Evolutionary conservation across 139 green algal species (phyloP).

Genomic region (Auxenochlorella protothecoides): DNA sequence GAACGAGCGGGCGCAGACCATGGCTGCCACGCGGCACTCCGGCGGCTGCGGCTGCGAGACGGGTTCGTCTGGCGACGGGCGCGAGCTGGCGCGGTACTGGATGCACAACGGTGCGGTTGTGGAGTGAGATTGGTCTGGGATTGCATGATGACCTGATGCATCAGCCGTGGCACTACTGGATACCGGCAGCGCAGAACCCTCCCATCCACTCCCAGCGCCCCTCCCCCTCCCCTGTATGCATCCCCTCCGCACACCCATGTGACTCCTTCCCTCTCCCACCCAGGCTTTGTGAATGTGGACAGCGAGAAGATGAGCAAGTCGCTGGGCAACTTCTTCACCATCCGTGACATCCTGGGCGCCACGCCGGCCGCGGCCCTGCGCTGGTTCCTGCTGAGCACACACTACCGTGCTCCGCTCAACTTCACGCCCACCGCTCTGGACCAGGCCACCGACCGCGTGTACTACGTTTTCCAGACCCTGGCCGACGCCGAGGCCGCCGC

Average conservation of each 20-base stretch:
- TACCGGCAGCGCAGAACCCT: too few species aligned
- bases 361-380: conserved; percentile 83
- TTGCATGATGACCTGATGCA: too few species aligned
- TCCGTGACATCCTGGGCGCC: conserved; percentile 65
- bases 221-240: background rate
- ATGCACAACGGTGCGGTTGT: conserved; percentile 74
- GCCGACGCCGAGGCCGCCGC: conserved; percentile 27
- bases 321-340: conserved; percentile 98
- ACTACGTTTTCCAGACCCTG: conserved; percentile 84
- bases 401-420: conserved; percentile 90
- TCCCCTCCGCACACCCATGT: background rate
- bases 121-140: background rate
- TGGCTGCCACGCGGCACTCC: conserved; percentile 24
- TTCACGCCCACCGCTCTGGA: conserved; percentile 79
- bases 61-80: conserved; percentile 4
- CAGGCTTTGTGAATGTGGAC: conserved; percentile 60
- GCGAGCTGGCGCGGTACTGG: conserved; percentile 85
- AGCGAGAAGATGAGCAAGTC: conserved; percentile 97
- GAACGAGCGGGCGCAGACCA: conserved; percentile 88
- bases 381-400: conserved; percentile 84
- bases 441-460: conserved; percentile 70
- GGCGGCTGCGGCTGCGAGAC: conserved; percentile 2
- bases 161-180: too few species aligned
- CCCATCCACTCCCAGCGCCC: background rate
- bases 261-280: background rate